A percentile compares a stretch with the other conserved stretches of the same genome.
phyloP scores from a whole-genome alignment of 257 asterid species.

The Henckelia pumila region DNA sequence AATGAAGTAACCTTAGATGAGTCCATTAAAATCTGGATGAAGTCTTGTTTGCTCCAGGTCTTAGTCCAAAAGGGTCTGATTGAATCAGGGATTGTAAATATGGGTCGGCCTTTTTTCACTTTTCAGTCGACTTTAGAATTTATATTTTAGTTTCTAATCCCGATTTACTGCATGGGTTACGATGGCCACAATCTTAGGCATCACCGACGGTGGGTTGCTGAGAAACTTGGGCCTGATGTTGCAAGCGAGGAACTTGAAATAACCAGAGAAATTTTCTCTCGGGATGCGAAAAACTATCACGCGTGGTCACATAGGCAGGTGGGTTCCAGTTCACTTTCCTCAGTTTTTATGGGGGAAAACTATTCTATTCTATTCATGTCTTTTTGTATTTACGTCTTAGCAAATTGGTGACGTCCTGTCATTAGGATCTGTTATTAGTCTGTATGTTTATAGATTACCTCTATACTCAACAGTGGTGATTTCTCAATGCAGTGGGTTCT shows the following conservation, averaged over 20 bases:
- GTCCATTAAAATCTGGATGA: neutral
- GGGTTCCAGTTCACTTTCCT: conserved; percentile 16
- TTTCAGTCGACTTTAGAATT: neutral
- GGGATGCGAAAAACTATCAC: conserved; percentile 92
- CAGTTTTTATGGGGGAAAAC: conserved; percentile 19
- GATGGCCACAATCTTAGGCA: conserved; percentile 57
- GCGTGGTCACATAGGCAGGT: conserved; percentile 99
- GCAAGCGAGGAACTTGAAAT: conserved; percentile 65
- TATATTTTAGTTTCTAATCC: neutral
- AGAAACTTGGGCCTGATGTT: conserved; percentile 63
- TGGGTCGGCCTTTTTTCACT: neutral
- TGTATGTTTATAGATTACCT: conserved; percentile 2
- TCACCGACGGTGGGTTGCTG: conserved; percentile 96
- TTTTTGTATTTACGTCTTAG: neutral
- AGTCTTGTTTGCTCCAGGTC: no score
- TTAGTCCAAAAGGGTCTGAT: neutral
- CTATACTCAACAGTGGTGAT: conserved; percentile 18
- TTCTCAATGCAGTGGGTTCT: conserved; percentile 82
- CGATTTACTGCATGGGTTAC: conserved; percentile 1
- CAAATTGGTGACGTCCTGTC: neutral
- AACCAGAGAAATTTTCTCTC: conserved; percentile 56
- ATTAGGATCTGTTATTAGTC: neutral
- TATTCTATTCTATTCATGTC: neutral
- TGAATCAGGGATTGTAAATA: neutral
- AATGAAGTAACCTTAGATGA: no score